phyloP scores from a whole-genome alignment of 2,329 filamentous ascomycete genomes.

The Aspergillus melleus region DNA sequence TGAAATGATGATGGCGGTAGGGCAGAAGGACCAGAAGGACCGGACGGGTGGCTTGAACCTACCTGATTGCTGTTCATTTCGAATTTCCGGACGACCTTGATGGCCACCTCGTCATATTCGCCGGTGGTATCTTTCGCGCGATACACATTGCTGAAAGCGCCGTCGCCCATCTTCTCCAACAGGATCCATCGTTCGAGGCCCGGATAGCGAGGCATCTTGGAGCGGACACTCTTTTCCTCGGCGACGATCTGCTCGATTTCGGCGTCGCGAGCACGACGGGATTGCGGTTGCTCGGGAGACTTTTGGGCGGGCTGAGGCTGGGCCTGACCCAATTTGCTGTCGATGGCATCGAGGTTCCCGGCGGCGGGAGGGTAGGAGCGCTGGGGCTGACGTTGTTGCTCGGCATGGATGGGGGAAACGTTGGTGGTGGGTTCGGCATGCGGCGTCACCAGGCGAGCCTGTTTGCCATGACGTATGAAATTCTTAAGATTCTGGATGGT shows the following conservation, averaged over 20 bases:
- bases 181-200: conserved; percentile 84
- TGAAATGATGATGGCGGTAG: conserved; percentile 18
- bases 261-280: conserved; percentile 52
- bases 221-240: conserved; percentile 83
- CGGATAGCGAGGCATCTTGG: conserved; percentile 82
- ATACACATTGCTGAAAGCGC: conserved; percentile 98
- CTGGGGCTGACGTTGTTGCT: conserved; percentile 58
- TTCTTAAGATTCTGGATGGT: conserved; percentile 96
- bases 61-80: conserved; percentile 99
- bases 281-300: conserved; percentile 56
- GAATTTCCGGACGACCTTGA: conserved; percentile 98
- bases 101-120: conserved; percentile 77
- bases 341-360: conserved; percentile 62
- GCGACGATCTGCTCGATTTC: conserved; percentile 84
- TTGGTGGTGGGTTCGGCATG: conserved; percentile 64
- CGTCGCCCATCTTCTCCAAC: conserved; percentile 96
- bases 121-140: conserved; percentile 75
- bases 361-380: conserved; percentile 50
- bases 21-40: background rate
- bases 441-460: conserved; percentile 70
- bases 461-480: conserved; percentile 97
- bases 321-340: conserved; percentile 60
- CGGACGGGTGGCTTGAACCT: conserved; percentile 45
- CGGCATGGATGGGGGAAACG: conserved; percentile 64
- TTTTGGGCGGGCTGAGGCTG: conserved; percentile 56